Percentiles rank a stretch among this genome's conserved stretches.
Evolutionary conservation across 116 monocot genomes (phyloP).

Genomic region (Posidonia oceanica): DNA sequence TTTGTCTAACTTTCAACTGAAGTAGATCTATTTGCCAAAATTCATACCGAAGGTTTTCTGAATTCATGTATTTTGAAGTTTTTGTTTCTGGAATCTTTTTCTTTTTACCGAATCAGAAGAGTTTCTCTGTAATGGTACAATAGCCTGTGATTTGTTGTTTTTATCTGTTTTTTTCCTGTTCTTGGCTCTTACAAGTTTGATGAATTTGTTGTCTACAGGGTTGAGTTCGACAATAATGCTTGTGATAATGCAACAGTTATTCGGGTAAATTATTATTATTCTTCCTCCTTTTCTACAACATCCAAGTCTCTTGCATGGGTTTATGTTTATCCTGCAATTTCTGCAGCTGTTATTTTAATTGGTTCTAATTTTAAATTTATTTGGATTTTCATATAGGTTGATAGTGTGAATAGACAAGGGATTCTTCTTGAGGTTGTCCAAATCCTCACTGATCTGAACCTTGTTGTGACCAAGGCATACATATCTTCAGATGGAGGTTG

Average conservation of each 20-base stretch:
- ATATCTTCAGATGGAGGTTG: constrained; percentile 53
- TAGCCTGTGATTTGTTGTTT: background rate
- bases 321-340: background rate
- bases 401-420: constrained; percentile 33
- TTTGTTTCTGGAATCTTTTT: no score
- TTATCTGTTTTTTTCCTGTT: background rate
- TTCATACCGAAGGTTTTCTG: no score
- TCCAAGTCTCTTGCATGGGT: background rate
- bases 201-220: constrained; percentile 5
- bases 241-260: constrained; percentile 40
- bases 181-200: background rate
- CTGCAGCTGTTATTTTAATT: background rate
- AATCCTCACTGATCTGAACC: constrained; percentile 43
- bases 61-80: no score
- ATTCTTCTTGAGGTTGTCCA: constrained; percentile 45
- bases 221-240: constrained; percentile 39
- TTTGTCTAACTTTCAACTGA: no score
- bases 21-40: no score
- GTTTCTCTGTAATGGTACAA: background rate
- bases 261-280: constrained; percentile 12
- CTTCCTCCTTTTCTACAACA: background rate
- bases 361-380: background rate
- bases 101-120: background rate
- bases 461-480: constrained; percentile 50
- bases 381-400: constrained; percentile 18